These are phyloP conservation scores for Teratosphaeria viscida DNA, from an alignment of 2,329 filamentous ascomycete genomes.

Conservation along the genomic window DNA sequence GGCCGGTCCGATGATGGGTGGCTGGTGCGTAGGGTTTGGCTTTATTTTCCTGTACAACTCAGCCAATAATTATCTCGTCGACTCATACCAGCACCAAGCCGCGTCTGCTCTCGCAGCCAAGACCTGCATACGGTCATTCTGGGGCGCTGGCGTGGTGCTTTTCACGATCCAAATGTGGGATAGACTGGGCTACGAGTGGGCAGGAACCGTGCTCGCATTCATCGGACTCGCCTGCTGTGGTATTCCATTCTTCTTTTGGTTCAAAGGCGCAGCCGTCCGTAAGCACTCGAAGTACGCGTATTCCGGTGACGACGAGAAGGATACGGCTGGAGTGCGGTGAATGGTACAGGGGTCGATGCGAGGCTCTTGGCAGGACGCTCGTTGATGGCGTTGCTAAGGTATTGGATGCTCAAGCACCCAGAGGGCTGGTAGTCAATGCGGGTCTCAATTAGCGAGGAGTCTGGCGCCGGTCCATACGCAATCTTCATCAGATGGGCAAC, in stretches of 20 bases:
- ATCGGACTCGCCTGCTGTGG: slow-evolving; percentile 66
- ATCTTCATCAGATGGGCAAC: not conserved
- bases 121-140: slow-evolving; percentile 27
- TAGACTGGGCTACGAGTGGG: slow-evolving; percentile 28
- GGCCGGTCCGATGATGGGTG: slow-evolving; percentile 48
- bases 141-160: slow-evolving; percentile 27
- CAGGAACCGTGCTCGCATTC: slow-evolving; percentile 41
- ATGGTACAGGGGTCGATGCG: not conserved
- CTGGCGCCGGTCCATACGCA: not conserved
- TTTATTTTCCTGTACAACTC: slow-evolving; percentile 25
- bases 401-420: not conserved
- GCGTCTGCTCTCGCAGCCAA: slow-evolving; percentile 40
- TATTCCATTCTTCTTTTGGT: slow-evolving; percentile 77
- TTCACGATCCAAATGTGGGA: slow-evolving; percentile 28
- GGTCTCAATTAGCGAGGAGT: not conserved
- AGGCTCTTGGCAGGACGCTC: not conserved
- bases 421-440: not conserved
- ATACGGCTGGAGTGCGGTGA: slow-evolving; percentile 12
- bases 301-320: slow-evolving; percentile 41
- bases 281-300: slow-evolving; percentile 64
- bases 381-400: not conserved
- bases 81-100: slow-evolving; percentile 62
- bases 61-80: slow-evolving; percentile 42
- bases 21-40: slow-evolving; percentile 23
- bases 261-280: slow-evolving; percentile 61